These are phyloP conservation scores for Didymella pomorum DNA, from an alignment of 2,329 filamentous ascomycete genomes.

Conservation along the genomic window DNA sequence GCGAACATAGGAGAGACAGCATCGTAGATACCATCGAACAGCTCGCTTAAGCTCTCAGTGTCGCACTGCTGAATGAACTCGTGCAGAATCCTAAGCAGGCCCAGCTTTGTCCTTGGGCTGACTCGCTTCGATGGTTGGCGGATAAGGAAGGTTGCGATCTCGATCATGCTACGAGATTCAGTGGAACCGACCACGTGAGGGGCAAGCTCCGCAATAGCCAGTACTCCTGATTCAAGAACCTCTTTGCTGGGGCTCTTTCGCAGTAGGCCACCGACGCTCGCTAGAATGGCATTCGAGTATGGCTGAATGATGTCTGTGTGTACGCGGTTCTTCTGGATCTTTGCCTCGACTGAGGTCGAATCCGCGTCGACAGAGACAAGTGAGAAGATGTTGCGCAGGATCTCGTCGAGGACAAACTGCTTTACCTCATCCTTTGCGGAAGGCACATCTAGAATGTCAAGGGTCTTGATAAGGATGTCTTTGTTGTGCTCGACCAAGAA, in stretches of 20 bases:
- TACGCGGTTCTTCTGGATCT: constrained; percentile 59
- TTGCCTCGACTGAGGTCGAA: constrained; percentile 55
- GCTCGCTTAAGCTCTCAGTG: constrained; percentile 61
- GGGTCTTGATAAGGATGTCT: constrained; percentile 71
- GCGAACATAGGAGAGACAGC: constrained; percentile 84
- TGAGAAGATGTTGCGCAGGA: constrained; percentile 64
- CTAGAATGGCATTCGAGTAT: constrained; percentile 72
- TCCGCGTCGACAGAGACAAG: constrained; percentile 28
- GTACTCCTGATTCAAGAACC: constrained; percentile 79
- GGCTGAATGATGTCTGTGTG: constrained; percentile 63
- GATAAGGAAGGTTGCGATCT: constrained; percentile 81
- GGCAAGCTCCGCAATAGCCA: constrained; percentile 74
- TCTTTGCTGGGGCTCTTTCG: constrained; percentile 72
- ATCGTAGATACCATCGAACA: constrained; percentile 73
- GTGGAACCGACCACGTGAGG: constrained; percentile 55
- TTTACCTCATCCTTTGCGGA: constrained; percentile 89
- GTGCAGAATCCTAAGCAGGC: constrained; percentile 80
- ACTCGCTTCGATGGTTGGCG: constrained; percentile 85
- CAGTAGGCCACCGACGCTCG: constrained; percentile 59
- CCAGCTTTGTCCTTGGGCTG: constrained; percentile 81
- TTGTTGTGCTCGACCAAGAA: constrained; percentile 72
- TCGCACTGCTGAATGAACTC: constrained; percentile 76
- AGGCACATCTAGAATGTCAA: constrained; percentile 73
- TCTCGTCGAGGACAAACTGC: constrained; percentile 75
- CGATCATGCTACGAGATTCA: constrained; percentile 79